phyloP scores from a whole-genome alignment of 441 rosid genomes.

The Melastoma candidum region DNA sequence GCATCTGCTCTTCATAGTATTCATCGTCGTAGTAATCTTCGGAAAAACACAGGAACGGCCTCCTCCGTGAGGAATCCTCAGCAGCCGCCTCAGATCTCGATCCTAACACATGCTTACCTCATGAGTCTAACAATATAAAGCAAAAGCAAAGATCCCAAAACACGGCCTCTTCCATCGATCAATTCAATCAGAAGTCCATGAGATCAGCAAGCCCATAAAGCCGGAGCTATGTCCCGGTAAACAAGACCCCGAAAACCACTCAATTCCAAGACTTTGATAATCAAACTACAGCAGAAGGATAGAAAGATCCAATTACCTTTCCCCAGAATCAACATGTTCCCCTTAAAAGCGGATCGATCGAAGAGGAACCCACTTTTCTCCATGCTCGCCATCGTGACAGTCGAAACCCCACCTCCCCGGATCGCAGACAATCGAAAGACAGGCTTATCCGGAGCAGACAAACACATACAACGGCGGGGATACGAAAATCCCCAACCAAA shows the following conservation, averaged over 20 bases:
- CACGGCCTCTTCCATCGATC: neutral
- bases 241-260: neutral
- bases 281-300: neutral
- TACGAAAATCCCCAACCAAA: too few relatives aligned
- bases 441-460: neutral
- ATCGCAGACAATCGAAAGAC: neutral
- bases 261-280: neutral
- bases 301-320: slow-evolving; percentile 23
- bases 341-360: slow-evolving; percentile 44
- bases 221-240: too few relatives aligned
- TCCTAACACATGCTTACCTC: slow-evolving; percentile 21
- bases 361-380: slow-evolving; percentile 63
- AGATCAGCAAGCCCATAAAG: too few relatives aligned
- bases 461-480: too few relatives aligned
- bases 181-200: too few relatives aligned
- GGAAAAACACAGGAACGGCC: slow-evolving; percentile 64
- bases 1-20: slow-evolving; percentile 66
- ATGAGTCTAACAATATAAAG: too few relatives aligned
- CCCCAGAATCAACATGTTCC: slow-evolving; percentile 55
- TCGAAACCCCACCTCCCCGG: neutral
- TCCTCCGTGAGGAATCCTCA: slow-evolving; percentile 58
- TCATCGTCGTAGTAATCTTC: slow-evolving; percentile 71
- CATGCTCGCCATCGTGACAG: slow-evolving; percentile 21
- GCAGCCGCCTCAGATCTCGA: slow-evolving; percentile 41
- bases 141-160: neutral